These are phyloP conservation scores for Colletotrichum incanum DNA, from an alignment of 2,329 filamentous ascomycete genomes.

Conservation along the genomic window DNA sequence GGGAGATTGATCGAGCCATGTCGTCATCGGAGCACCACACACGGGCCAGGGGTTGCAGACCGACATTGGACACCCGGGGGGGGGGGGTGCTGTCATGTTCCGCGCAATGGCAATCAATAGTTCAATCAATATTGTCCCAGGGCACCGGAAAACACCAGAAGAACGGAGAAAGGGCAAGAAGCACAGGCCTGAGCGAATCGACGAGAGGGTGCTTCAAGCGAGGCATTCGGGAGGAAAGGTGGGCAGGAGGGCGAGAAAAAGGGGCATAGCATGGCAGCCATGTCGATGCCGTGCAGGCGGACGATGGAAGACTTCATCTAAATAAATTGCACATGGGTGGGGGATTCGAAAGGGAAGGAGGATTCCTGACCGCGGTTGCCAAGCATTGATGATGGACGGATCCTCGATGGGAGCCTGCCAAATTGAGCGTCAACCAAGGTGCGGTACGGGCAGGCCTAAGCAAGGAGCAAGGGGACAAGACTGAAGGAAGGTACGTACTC, in stretches of 20 bases:
- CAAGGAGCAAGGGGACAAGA: background rate
- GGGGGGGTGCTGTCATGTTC: background rate
- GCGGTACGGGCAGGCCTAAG: background rate
- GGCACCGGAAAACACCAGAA: conserved; percentile 7
- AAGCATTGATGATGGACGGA: conserved; percentile 11
- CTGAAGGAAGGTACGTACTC: background rate
- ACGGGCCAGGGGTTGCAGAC: background rate
- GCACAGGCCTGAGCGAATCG: background rate
- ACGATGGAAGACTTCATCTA: conserved; percentile 2
- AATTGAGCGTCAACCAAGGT: background rate
- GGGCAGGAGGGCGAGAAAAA: background rate
- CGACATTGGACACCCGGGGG: background rate
- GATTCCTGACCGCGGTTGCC: conserved; percentile 8
- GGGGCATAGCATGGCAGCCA: background rate
- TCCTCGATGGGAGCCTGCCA: background rate
- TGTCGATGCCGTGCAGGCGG: conserved; percentile 20
- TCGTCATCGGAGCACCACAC: conserved; percentile 24
- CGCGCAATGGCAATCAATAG: background rate
- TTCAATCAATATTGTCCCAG: background rate
- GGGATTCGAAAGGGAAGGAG: background rate
- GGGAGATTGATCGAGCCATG: background rate
- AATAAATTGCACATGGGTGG: conserved; percentile 7
- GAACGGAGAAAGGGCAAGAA: conserved; percentile 1
- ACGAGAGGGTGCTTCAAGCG: background rate
- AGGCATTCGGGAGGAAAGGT: background rate